Base-by-base conservation (phyloP, 257 asterid genomes). In the Mentha longifolia region DNA sequence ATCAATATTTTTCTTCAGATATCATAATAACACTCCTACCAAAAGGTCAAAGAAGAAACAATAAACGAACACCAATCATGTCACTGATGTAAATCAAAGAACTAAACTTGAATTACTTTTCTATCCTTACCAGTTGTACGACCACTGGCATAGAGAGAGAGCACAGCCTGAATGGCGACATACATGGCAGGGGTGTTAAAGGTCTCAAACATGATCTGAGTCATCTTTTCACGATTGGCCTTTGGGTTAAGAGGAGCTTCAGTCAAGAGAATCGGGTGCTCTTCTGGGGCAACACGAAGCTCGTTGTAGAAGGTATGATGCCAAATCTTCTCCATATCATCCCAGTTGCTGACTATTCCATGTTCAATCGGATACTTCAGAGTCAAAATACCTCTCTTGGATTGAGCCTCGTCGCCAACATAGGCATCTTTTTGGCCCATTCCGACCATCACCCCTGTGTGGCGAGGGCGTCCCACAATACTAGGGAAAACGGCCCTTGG, bases 151-250 rank as follows among this genome's bases (percentile, higher is more conserved):
- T 78, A 78, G 7, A 78, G 83, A 51, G 83, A 78, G 59, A 78
- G 79, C 67, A 78, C 83, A 3, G 91, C 91, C 74, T 85, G 90
- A 67, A 85, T 85, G 71, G 90, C 88, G 14, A 85, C 88, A 76
- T 85, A 81, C 87, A 81, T 85, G n/a, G 88, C 90, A 31, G 90
- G 90, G 68, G 85, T 61, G 47, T 85, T 85, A 65, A 85, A 85
- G 58, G 87, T 83, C 72, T 83, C 88, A 47, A 83, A 83, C 90
- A 82, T 82, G 69, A 79, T 79, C 49, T 79, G 83, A 6, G 83
- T 79, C 83, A 79, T 79, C 33, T 79, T 79, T 71, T 79, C 83
- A 70, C 83, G 83, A 67, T 79, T 79, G 22, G 83, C 83, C 71
- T 79, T 79, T 9, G 83, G 83, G 68, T 79, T 79, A 20, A 79